phyloP scores from a whole-genome alignment of 2,329 filamentous ascomycete species.

The Fusarium musae region DNA sequence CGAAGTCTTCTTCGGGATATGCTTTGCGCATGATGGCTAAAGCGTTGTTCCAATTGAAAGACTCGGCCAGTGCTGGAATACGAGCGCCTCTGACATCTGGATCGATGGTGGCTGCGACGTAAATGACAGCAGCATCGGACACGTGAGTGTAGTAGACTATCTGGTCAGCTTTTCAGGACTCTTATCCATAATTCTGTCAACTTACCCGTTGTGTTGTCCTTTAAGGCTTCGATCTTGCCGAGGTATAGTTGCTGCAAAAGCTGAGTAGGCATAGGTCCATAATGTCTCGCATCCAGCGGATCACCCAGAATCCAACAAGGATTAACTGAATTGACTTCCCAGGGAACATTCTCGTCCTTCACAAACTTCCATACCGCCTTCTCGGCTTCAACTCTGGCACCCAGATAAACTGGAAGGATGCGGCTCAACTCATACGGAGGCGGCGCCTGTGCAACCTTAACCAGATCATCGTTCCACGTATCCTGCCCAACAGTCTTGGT shows the following conservation, averaged over 20 bases:
- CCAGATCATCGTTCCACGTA: slow-evolving; percentile 34
- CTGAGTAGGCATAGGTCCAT: slow-evolving; percentile 28
- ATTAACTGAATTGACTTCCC: slow-evolving; percentile 34
- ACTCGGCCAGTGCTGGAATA: slow-evolving; percentile 9
- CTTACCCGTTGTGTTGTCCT: slow-evolving; percentile 23
- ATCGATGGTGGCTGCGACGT: slow-evolving; percentile 30
- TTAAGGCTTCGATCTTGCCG: slow-evolving; percentile 12
- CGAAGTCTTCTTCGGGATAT: slow-evolving; percentile 18
- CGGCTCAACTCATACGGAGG: slow-evolving; percentile 31
- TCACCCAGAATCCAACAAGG: slow-evolving; percentile 30
- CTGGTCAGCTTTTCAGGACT: neutral
- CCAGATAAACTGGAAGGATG: slow-evolving; percentile 11
- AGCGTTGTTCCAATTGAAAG: slow-evolving; percentile 36
- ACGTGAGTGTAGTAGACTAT: slow-evolving; percentile 39
- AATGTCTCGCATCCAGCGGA: slow-evolving; percentile 19
- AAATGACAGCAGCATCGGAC: slow-evolving; percentile 31
- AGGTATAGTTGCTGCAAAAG: slow-evolving; percentile 33
- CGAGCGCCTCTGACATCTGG: slow-evolving; percentile 19
- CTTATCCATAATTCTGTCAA: rapidly evolving
- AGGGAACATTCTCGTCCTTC: slow-evolving; percentile 22
- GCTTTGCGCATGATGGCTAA: slow-evolving; percentile 17
- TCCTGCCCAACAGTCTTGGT: slow-evolving; percentile 9
- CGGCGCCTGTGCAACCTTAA: slow-evolving; percentile 23
- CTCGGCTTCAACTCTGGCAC: slow-evolving; percentile 27
- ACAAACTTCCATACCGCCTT: slow-evolving; percentile 39